Percentiles rank a stretch among this genome's conserved stretches.
phyloP scores from a whole-genome alignment of 2,329 filamentous ascomycete genomes.

The Diaporthe citriasiana region DNA sequence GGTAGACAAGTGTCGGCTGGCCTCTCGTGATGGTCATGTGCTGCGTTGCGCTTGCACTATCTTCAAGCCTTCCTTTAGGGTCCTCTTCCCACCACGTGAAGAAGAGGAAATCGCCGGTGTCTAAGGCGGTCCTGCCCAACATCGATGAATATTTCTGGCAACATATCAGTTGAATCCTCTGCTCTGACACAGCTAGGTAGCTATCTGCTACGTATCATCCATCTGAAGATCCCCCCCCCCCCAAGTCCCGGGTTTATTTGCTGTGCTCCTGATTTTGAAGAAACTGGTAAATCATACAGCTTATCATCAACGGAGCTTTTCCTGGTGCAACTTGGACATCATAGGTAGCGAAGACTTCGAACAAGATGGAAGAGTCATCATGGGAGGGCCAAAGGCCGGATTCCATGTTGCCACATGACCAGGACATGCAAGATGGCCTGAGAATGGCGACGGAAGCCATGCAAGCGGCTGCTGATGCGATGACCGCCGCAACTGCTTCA shows the following conservation, averaged over 20 bases:
- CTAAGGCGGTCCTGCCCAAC: neutral
- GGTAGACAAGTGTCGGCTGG: neutral
- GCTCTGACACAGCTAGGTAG: neutral
- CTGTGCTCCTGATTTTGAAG: neutral
- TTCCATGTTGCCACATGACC: slow-evolving; percentile 34
- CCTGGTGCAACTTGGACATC: neutral
- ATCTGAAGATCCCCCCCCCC: neutral
- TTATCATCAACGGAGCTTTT: too few relatives aligned
- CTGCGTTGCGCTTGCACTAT: neutral
- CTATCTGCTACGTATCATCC: neutral
- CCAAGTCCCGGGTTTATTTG: neutral
- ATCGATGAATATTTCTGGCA: neutral
- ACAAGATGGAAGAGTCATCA: slow-evolving; percentile 10
- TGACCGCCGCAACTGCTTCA: slow-evolving; percentile 50
- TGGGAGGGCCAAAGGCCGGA: slow-evolving; percentile 1
- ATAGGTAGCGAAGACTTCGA: neutral
- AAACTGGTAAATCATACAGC: too few relatives aligned
- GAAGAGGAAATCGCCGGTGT: neutral
- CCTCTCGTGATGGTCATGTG: neutral
- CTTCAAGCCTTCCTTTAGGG: neutral
- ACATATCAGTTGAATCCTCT: neutral
- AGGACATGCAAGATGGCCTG: slow-evolving; percentile 43
- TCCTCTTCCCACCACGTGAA: neutral
- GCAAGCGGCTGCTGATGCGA: slow-evolving; percentile 50
- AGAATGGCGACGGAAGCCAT: slow-evolving; percentile 49